phyloP scores from a whole-genome alignment of 2,329 filamentous ascomycete genomes.

The Penicillium brasilianum region DNA sequence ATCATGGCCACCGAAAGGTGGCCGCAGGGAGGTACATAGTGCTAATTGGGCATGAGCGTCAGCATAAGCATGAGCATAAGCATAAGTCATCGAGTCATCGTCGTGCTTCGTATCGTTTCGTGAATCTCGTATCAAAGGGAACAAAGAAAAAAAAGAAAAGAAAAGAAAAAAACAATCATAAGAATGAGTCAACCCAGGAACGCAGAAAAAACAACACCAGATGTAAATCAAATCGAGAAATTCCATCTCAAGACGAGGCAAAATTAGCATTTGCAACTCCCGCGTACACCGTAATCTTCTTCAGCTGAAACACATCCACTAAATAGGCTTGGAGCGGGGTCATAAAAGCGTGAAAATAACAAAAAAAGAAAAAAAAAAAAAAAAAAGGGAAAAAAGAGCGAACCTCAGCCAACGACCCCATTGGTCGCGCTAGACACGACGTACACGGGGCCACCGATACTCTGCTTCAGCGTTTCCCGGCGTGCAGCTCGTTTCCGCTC shows the following conservation, averaged over 20 bases:
- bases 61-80: conserved; percentile 13
- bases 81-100: conserved; percentile 28
- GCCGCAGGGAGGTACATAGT: conserved; percentile 12
- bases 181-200: background rate
- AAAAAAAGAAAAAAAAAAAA: background rate
- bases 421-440: conserved; percentile 40
- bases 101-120: conserved; percentile 28
- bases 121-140: conserved; percentile 21
- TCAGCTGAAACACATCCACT: conserved; percentile 25
- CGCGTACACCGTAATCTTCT: conserved; percentile 24
- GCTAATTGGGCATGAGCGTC: conserved; percentile 14
- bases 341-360: conserved; percentile 2
- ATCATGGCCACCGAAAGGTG: conserved; percentile 13
- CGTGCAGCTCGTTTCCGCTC: conserved; percentile 57
- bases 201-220: conserved; percentile 17
- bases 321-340: conserved; percentile 6
- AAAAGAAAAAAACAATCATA: background rate
- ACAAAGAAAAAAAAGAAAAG: conserved; percentile 5
- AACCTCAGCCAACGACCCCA: conserved; percentile 21
- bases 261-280: conserved; percentile 1
- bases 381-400: background rate
- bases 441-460: conserved; percentile 55
- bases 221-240: conserved; percentile 6
- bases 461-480: conserved; percentile 58
- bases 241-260: background rate